Percentiles rank a stretch among this genome's conserved stretches.
These are phyloP conservation scores for Candida labiduridarum DNA, from an alignment of 1,139 yeast species.

Conservation along the genomic window DNA sequence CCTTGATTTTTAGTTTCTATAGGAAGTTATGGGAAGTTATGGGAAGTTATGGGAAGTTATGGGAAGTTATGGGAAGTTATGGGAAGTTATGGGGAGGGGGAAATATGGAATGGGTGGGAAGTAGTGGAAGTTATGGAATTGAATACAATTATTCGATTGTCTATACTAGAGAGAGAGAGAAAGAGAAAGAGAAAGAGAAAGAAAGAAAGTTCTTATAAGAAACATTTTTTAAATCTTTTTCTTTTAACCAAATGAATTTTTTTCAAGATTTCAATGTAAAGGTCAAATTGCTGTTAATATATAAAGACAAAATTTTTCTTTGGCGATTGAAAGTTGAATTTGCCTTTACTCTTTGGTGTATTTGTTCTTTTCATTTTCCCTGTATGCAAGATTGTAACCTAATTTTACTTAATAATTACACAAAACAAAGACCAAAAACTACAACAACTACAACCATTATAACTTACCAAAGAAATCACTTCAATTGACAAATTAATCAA, in stretches of 20 bases:
- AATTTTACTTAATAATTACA: not conserved
- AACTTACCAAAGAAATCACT: no score
- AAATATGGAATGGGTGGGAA: no score
- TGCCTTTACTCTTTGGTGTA: not conserved
- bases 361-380: not conserved
- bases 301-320: not conserved
- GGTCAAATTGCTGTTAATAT: not conserved
- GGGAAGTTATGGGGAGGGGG: no score
- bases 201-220: not conserved
- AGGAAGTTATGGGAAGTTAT: no score
- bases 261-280: no score
- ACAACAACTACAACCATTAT: no score
- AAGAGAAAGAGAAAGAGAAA: slow-evolving; percentile 5
- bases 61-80: no score
- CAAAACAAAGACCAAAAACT: not conserved
- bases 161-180: not conserved
- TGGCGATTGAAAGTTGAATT: not conserved
- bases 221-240: not conserved
- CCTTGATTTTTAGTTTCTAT: no score
- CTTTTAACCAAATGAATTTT: not conserved
- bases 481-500: no score
- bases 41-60: no score
- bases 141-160: no score
- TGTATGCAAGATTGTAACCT: slow-evolving; percentile 4
- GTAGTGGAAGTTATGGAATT: no score